Base-by-base conservation (phyloP, 106 monocot genomes). In the Dendrobium chrysotoxum region DNA sequence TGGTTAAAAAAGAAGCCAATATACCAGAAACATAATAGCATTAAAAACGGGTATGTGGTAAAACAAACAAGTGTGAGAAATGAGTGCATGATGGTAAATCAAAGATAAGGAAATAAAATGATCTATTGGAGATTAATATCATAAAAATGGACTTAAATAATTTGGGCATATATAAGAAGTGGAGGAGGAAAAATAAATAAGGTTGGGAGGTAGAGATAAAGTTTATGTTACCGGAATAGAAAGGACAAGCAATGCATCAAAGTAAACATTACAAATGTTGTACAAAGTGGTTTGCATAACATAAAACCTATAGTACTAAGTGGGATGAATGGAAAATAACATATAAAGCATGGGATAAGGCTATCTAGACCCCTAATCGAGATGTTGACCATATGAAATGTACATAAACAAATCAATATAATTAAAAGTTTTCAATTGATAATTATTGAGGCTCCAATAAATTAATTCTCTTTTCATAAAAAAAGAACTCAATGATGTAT, bases 371-470 rank as follows among this genome's bases (percentile, higher is more conserved):
- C 17, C n/a, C 4, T 21, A 21, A 58, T 58, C 3, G 5, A 58
- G 57, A 58, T 6, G 5, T 21, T 58, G 31, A 3, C 68, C 1
- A 3, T 68, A 13, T 31, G 30, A 28, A 13, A 46, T 68, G 7
- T 68, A 68, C 68, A 68, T 68, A 68, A 7, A 31, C 31, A 68
- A 30, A 58, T 68, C 13, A 28, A 30, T 68, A 11, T 68, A 10
- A 28, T 31, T 68, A 68, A 68, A 68, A 68, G 68, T 68, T 30
- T n/a, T 61, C 23, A 30, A 28, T 31, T 67, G 66, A 1, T 26
- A 30, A 31, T 68, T 68, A 28, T 30, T 68, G 68, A 68, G 30
- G 68, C 68, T 68, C 68, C 30, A 68, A 66, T 65, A 66, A 66
- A 66, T 28, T 66, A 66, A 26, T 28, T 28, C 11, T 7, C 5